A percentile compares a stretch with the other conserved stretches of the same genome.
Evolutionary conservation across 306 rosid species (phyloP).

Genomic region (Dryas octopetala): DNA sequence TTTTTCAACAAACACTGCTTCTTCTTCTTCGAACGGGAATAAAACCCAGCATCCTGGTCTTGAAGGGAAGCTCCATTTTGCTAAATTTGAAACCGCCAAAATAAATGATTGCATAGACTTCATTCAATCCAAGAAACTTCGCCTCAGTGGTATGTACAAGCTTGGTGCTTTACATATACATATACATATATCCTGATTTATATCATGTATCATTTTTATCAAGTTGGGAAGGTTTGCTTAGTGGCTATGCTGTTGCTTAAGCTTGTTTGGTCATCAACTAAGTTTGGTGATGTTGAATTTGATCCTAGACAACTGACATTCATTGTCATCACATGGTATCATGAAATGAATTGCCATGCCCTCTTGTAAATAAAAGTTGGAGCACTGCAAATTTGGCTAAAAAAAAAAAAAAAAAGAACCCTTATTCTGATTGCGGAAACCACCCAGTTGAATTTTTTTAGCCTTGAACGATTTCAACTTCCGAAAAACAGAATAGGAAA

Average conservation of each 20-base stretch:
- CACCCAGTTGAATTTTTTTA: conserved; percentile 2
- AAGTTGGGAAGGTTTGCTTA: neutral
- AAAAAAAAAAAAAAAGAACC: neutral
- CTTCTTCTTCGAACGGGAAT: conserved; percentile 35
- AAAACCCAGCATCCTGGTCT: conserved; percentile 35
- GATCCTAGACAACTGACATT: too few relatives aligned
- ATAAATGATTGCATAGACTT: conserved; percentile 77
- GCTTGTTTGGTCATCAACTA: neutral
- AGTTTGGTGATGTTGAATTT: neutral
- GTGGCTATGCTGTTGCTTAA: neutral
- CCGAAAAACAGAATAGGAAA: neutral
- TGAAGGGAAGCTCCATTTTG: conserved; percentile 79
- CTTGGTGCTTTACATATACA: neutral
- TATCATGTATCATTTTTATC: neutral
- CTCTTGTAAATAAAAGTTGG: neutral
- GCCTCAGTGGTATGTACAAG: conserved; percentile 49
- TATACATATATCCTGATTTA: neutral
- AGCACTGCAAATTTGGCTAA: neutral
- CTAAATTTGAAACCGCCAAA: conserved; percentile 80
- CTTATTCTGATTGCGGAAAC: neutral
- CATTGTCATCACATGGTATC: too few relatives aligned
- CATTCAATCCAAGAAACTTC: conserved; percentile 65
- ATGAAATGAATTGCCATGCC: too few relatives aligned
- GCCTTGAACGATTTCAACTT: neutral
- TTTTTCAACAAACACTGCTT: conserved; percentile 47